Evolutionary conservation across 305 asterid genomes (phyloP), one percentile per base, ranked within the genome.

Genomic region (Solanum aculeatissimum): DNA sequence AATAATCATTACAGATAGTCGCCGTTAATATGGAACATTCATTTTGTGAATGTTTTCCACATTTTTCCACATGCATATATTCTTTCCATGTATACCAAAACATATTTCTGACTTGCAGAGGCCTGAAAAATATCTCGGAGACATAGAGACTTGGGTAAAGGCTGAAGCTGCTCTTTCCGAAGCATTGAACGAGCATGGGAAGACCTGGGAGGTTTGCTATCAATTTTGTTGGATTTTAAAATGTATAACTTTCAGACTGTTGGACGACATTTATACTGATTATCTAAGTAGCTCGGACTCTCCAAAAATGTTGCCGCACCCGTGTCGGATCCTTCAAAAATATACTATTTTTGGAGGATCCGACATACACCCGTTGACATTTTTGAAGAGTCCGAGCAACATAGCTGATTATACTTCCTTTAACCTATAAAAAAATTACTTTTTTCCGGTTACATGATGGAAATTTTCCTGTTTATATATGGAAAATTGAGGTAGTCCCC

Each of bases 111-210:
- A 85, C 65, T 88, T 93, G 82, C 91, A 97, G 99, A 92, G 98
- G 89, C 99, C 99, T 27, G 99, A 95, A 90, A 93, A 93, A 84
- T 97, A 86, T 92, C 93, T 97, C 80, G 99, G 99, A 84, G 97
- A 93, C 65, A 3, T 89, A 69, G 94, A 87, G 84, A 85, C 94
- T 83, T 97, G 99, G 99, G 94, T 91, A n/a, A 92, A 86, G 88
- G 98, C 99, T 72, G 98, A 97, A 93, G 93, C 92, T 84, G 94
- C 98, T 85, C 98, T 97, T 87, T 45, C 91, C 11, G 97, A 92
- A 86, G 99, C 99, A 85, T 89, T 97, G 35, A 90, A 95, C 83
- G 99, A 97, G 92, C 93, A 89, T 90, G 98, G 98, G 79, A 92
- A 91, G 86, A 93, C 97, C 32, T 95, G 99, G 99, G 93, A 95